Evolutionary conservation across 2,329 filamentous ascomycete genomes (phyloP).

Genomic region (Apiospora aurea): DNA sequence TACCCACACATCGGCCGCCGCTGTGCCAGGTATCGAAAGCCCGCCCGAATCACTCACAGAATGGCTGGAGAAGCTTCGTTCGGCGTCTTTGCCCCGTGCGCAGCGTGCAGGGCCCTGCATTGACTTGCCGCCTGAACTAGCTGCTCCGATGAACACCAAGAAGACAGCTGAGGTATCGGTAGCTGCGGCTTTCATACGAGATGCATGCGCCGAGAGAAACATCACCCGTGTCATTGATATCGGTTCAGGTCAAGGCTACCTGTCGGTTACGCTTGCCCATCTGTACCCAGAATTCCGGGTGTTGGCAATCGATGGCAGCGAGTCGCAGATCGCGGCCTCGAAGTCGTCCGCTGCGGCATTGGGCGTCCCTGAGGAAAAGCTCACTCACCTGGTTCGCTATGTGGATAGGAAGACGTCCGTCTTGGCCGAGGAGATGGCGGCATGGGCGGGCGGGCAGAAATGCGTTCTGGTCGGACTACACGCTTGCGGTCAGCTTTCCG

Average conservation of each 20-base stretch:
- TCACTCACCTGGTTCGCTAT: constrained; percentile 38
- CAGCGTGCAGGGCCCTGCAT: constrained; percentile 32
- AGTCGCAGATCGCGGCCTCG: constrained; percentile 40
- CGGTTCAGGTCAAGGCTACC: constrained; percentile 41
- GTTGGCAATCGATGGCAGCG: constrained; percentile 43
- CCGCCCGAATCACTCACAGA: constrained; percentile 34
- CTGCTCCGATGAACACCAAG: constrained; percentile 41
- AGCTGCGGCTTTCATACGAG: constrained; percentile 37
- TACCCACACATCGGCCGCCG: no score
- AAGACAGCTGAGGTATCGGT: constrained; percentile 41
- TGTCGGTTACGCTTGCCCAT: constrained; percentile 39
- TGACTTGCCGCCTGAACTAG: constrained; percentile 34
- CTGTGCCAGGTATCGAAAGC: not conserved
- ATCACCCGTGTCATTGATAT: constrained; percentile 39
- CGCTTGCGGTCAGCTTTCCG: constrained; percentile 43
- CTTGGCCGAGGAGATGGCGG: constrained; percentile 34
- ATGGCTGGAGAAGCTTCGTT: constrained; percentile 36
- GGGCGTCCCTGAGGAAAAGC: constrained; percentile 32
- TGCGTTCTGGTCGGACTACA: constrained; percentile 45
- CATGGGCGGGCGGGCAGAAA: constrained; percentile 37
- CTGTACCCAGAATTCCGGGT: constrained; percentile 38
- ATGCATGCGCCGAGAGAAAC: constrained; percentile 33
- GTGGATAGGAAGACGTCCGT: constrained; percentile 37
- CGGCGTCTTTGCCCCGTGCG: constrained; percentile 35
- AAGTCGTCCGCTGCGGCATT: constrained; percentile 35